Evolutionary conservation across 306 rosid genomes (phyloP), one percentile per base, ranked within the genome.

Genomic region (Vigna unguiculata): DNA sequence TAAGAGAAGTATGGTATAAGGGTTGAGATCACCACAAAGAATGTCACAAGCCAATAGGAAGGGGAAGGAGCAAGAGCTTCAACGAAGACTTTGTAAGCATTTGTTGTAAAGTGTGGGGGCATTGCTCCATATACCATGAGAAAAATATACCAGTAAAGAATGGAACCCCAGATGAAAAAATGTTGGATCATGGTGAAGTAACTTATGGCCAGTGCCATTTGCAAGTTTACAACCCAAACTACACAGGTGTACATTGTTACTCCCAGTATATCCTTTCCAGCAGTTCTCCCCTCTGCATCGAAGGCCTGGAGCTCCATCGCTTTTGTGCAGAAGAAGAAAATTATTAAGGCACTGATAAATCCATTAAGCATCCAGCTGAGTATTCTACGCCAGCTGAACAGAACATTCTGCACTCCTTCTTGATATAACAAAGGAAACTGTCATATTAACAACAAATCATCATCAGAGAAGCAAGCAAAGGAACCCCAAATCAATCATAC

Each of bases 131-230:
- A 69, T 28, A 48, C 36, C 63, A 57, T 34, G 16, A 57, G 74
- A 30, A 47, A 69, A 32, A 69, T 14, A 30, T 69, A 69, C 74
- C 59, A 69, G 60, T 48, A 69, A 47, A 24, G 1, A 28, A 69
- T 69, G 28, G 74, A 69, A 48, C 74, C 74, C 74, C 59, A 47
- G 60, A 69, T 48, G 46, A 69, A 48, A 49, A 69, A 6, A 48
- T 48, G 74, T 49, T 69, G 74, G 43, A 69, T 48, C 60, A 69
- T 8, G 74, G 74, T 69, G 60, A 69, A 69, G 60, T 69, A 69
- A 10, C 74, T 69, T 48, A 69, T 69, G 12, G 63, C n/a, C 4
- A 57, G 63, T 10, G 63, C 63, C 32, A 57, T 57, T 24, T 57
- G 63, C 63, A 57, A 24, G 36, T 57, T 57, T 24, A 57, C 63